A percentile compares a stretch with the other conserved stretches of the same genome.
These are phyloP conservation scores for Trametes cinnabarina DNA, from an alignment of 768 basidiomycete species.

Conservation along the genomic window DNA sequence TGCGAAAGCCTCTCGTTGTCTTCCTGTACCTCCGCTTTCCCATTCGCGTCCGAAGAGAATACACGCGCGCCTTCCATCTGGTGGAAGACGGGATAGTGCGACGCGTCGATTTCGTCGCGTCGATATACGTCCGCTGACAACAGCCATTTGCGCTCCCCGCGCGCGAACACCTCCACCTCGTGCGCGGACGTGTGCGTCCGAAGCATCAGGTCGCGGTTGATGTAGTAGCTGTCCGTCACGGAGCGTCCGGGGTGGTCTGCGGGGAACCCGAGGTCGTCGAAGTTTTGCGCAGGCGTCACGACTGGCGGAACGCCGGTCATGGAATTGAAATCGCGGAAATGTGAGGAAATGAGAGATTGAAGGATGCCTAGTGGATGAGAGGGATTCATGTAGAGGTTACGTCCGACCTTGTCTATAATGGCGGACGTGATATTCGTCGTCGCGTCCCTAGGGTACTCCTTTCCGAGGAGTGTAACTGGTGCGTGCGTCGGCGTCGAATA, in stretches of 20 bases:
- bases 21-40: conserved; percentile 61
- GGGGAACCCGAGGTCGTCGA: conserved; percentile 95
- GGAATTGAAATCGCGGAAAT: conserved; percentile 73
- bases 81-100: conserved; percentile 97
- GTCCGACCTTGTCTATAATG: conserved; percentile 77
- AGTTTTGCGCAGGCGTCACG: conserved; percentile 89
- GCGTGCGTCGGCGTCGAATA: conserved; percentile 7
- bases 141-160: conserved; percentile 79
- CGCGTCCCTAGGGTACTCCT: conserved; percentile 70
- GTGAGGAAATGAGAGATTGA: conserved; percentile 76
- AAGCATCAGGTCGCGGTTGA: conserved; percentile 87
- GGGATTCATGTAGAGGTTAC: conserved; percentile 71
- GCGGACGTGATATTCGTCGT: conserved; percentile 84
- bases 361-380: conserved; percentile 87
- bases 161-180: conserved; percentile 86
- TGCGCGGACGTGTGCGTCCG: conserved; percentile 99
- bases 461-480: conserved; percentile 33
- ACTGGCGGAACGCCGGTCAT: conserved; percentile 81
- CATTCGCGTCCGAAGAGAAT: conserved; percentile 57
- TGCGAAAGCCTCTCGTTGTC: conserved; percentile 65
- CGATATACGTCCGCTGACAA: conserved; percentile 96
- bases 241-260: conserved; percentile 90
- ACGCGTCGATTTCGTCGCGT: conserved; percentile 95
- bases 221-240: conserved; percentile 91
- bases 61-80: conserved; percentile 95